phyloP scores from a whole-genome alignment of 2,329 filamentous ascomycete species.

The Thielaviopsis euricoi region DNA sequence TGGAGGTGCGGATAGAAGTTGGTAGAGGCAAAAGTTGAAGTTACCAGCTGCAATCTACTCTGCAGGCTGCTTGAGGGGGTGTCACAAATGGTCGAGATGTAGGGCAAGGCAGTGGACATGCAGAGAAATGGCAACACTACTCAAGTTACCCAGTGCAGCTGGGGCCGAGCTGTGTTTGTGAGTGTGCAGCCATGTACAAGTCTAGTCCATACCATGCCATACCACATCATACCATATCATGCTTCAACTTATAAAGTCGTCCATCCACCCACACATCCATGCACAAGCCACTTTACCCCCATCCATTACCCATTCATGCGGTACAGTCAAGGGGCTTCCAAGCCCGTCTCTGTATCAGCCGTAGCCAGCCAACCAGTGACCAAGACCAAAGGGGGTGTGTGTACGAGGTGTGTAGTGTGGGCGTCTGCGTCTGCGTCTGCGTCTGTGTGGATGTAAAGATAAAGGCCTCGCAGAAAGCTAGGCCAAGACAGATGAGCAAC shows the following conservation, averaged over 20 bases:
- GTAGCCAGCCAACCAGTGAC: no score
- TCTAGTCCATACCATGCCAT: background rate
- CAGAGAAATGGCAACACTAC: background rate
- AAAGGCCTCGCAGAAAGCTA: no score
- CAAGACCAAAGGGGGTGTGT: background rate
- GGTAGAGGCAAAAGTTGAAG: background rate
- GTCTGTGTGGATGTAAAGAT: no score
- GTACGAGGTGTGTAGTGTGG: no score
- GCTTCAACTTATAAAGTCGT: background rate
- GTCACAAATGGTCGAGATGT: background rate
- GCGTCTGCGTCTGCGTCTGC: no score
- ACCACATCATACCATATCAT: background rate
- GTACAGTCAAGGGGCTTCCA: background rate
- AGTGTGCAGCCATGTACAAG: conserved; percentile 14
- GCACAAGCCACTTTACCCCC: background rate
- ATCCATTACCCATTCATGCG: background rate
- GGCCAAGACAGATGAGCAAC: no score
- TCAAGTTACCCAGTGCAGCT: background rate
- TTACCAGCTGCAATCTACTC: background rate
- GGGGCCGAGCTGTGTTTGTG: background rate
- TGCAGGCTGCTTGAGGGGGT: background rate
- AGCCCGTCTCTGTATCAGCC: no score
- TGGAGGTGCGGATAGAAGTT: background rate
- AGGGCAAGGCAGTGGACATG: background rate
- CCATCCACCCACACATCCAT: no score